Base-by-base conservation (phyloP, 2,329 filamentous ascomycete species). In the Plenodomus lindquistii region DNA sequence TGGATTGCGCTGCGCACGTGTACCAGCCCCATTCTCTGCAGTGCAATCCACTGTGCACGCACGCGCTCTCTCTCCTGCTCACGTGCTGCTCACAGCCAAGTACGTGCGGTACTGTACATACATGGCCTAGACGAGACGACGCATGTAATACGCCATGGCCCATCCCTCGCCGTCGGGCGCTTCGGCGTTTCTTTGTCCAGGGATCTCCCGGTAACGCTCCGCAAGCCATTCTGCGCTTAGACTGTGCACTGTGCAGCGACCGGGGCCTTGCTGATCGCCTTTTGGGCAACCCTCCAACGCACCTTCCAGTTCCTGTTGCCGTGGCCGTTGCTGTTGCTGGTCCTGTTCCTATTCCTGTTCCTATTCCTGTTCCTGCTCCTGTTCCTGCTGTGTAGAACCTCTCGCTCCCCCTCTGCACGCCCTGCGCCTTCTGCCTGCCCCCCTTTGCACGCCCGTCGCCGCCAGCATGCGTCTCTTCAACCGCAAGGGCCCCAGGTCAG, bases 401-500 rank as follows among this genome's bases (percentile, higher is more conserved):
- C 11, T 15, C 11, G 6, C 27, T 11, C 9, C 27, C 6, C 27
- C 15, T 13, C 15, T 31, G 17, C 27, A 34, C 50, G 18, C 42
- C 24, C 40, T 55, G 44, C 40, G 44, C 42, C 57, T 39, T 40
- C 31, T 36, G 29, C 17, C 42, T 38, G 24, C 38, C 16, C 29
- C 37, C 21, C 37, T 39, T 19, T 40, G 42, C 35, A 19, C 42
- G 44, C 44, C 17, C 40, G 22, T 37, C 44, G 45, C 55, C 54
- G 42, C 46, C 58, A 55, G 24, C 49, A 81, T 82, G 79, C 78
- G 79, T 62, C 69, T 81, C 52, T 82, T 82, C 71, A 77, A 73
- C 49, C 75, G 78, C 63, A 80, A 79, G 62, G 72, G 65, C 65
- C 75, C 67, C 57, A 76, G 75, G 62, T 70, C 70, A 22, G 57